These are phyloP conservation scores for Puccinia triticina DNA, from an alignment of 1,284 basidiomycete species.

Conservation along the genomic window DNA sequence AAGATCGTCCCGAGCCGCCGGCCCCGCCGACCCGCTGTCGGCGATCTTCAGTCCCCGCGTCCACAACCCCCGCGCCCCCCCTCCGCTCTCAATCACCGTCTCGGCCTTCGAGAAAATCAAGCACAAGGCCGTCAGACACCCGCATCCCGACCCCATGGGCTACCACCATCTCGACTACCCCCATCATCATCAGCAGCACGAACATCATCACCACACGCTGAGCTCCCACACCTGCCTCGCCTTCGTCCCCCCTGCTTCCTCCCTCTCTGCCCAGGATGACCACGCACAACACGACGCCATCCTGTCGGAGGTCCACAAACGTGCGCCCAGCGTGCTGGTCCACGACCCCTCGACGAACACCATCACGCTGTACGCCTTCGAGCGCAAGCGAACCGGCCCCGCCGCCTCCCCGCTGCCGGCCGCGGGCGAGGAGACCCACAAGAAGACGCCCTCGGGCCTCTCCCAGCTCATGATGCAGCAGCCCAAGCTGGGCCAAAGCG, in stretches of 20 bases:
- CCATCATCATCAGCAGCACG: background rate
- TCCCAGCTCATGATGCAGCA: conserved; percentile 50
- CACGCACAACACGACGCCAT: conserved; percentile 11
- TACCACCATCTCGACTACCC: background rate
- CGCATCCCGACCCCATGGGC: background rate
- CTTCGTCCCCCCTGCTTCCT: conserved; percentile 19
- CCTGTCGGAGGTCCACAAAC: conserved; percentile 28
- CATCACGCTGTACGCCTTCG: conserved; percentile 41
- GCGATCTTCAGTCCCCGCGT: conserved; percentile 26
- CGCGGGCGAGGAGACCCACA: background rate
- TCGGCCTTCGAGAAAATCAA: conserved; percentile 47
- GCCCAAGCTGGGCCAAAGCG: background rate
- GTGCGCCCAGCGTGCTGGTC: conserved; percentile 34
- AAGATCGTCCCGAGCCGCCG: background rate
- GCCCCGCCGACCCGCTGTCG: background rate
- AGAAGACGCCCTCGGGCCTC: conserved; percentile 26
- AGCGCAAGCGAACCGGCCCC: conserved; percentile 17
- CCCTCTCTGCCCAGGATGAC: background rate
- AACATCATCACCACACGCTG: too few species aligned
- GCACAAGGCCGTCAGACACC: conserved; percentile 22
- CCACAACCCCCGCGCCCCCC: conserved; percentile 29
- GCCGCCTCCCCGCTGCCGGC: background rate
- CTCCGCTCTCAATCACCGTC: conserved; percentile 41
- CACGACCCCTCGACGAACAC: conserved; percentile 29
- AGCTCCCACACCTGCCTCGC: conserved; percentile 14